A percentile compares a stretch with the other conserved stretches of the same genome.
Conservation (phyloP, 2,329 filamentous ascomycete genomes). For the Sphaerulina populicola region DNA sequence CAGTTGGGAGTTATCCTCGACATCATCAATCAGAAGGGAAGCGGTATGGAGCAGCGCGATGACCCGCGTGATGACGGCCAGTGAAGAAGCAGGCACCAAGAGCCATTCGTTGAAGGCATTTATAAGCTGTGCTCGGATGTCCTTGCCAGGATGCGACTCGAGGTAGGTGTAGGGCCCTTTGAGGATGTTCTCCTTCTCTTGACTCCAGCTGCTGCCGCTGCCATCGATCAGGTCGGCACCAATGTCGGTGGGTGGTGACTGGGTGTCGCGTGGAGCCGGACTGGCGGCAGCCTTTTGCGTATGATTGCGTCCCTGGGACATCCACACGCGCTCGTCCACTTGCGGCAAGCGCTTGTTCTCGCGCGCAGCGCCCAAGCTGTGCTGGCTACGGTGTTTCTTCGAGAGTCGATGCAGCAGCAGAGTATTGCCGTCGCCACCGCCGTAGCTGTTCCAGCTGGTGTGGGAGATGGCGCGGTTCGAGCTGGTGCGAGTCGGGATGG, state of each 20-base stretch:
- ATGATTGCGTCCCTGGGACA: slow-evolving; percentile 20
- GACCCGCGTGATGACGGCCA: slow-evolving; percentile 68
- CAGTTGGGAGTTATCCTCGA: slow-evolving; percentile 70
- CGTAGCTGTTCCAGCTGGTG: slow-evolving; percentile 21
- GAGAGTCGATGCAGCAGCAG: slow-evolving; percentile 2
- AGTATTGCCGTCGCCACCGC: too few species aligned
- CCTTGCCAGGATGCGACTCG: slow-evolving; percentile 69
- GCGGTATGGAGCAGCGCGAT: slow-evolving; percentile 81
- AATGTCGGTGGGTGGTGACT: slow-evolving; percentile 18
- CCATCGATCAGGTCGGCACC: slow-evolving; percentile 35
- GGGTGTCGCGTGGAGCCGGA: slow-evolving; percentile 21
- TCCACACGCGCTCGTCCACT: slow-evolving; percentile 27
- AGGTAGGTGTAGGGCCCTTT: slow-evolving; percentile 75
- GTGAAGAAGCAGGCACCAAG: slow-evolving; percentile 59
- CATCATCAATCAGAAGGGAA: slow-evolving; percentile 76
- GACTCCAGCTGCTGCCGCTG: slow-evolving; percentile 52
- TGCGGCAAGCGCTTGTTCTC: slow-evolving; percentile 20
- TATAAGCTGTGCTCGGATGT: slow-evolving; percentile 73
- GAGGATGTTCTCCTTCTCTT: slow-evolving; percentile 68
- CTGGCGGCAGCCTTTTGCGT: slow-evolving; percentile 22
- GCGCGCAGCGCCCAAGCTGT: slow-evolving; percentile 21
- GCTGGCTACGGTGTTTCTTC: slow-evolving; percentile 24
- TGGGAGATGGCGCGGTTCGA: slow-evolving; percentile 48
- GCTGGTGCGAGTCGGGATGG: slow-evolving; percentile 64
- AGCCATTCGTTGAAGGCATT: slow-evolving; percentile 74